Conservation (phyloP, 202 grass and related monocot species). For the Dendrocalamus latiflorus region DNA sequence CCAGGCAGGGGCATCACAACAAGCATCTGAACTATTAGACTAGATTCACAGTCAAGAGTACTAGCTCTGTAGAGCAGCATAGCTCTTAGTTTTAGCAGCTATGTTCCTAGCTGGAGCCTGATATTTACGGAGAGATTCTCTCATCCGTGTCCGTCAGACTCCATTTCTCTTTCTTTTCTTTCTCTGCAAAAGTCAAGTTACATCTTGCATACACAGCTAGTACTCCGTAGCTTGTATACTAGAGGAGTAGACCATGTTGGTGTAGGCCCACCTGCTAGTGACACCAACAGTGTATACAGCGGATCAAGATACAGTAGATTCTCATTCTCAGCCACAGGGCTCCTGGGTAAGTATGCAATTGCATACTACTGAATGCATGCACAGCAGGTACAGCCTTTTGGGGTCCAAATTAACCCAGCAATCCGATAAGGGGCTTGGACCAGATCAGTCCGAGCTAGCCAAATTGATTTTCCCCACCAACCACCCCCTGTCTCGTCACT, state of each 20-base stretch:
- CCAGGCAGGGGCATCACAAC: conserved; percentile 9
- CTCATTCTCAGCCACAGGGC: background rate
- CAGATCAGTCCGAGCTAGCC: background rate
- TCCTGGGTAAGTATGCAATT: background rate
- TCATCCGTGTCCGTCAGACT: background rate
- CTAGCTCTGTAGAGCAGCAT: background rate
- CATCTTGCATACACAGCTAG: background rate
- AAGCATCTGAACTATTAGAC: background rate
- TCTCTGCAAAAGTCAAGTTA: background rate
- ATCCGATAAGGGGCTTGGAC: conserved; percentile 29
- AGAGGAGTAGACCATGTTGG: background rate
- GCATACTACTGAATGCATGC: background rate
- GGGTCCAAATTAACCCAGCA: conserved; percentile 27
- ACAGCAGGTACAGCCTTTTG: background rate
- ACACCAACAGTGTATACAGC: background rate
- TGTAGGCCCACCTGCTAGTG: background rate
- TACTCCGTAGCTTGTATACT: background rate
- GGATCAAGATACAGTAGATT: conserved; percentile 35
- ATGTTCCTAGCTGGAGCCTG: background rate
- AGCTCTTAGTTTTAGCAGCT: background rate
- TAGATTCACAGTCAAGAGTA: background rate
- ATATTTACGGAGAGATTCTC: background rate
- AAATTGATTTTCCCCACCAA: conserved; percentile 52
- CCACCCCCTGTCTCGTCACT: background rate
- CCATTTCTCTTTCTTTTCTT: background rate